Conservation (phyloP, 768 basidiomycete species). For the Boletus huronensis region DNA sequence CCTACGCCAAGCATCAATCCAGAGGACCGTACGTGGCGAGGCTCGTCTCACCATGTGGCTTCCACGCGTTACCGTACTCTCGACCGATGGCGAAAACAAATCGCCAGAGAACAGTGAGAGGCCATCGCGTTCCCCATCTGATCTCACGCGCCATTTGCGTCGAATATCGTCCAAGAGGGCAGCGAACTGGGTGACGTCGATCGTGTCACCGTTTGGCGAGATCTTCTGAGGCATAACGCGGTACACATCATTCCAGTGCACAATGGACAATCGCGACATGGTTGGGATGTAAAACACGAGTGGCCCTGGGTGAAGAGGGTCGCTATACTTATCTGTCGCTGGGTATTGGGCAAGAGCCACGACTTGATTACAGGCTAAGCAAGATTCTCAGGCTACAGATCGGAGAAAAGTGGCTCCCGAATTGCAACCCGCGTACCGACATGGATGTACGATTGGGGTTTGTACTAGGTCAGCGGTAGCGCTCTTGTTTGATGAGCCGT, state of each 20-base stretch:
- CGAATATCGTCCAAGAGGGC: slow-evolving; percentile 63
- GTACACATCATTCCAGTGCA: slow-evolving; percentile 85
- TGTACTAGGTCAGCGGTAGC: too few species aligned
- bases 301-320: neutral
- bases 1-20: slow-evolving; percentile 40
- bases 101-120: slow-evolving; percentile 87
- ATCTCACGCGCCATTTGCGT: slow-evolving; percentile 46
- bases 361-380: neutral
- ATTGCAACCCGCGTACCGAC: neutral
- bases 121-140: slow-evolving; percentile 60
- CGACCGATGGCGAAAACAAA: slow-evolving; percentile 81
- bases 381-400: neutral
- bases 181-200: slow-evolving; percentile 86
- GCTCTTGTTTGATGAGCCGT: too few species aligned
- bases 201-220: slow-evolving; percentile 51
- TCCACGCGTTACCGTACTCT: slow-evolving; percentile 84
- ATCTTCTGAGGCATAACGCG: slow-evolving; percentile 75
- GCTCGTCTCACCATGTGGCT: slow-evolving; percentile 73
- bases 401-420: neutral
- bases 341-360: neutral
- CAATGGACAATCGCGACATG: slow-evolving; percentile 43
- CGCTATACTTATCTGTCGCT: slow-evolving; percentile 1
- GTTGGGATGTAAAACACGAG: neutral
- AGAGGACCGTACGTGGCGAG: neutral
- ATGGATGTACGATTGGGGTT: too few species aligned